Conservation (phyloP, 345 rosid genomes). For the Eucalyptus brandiana region DNA sequence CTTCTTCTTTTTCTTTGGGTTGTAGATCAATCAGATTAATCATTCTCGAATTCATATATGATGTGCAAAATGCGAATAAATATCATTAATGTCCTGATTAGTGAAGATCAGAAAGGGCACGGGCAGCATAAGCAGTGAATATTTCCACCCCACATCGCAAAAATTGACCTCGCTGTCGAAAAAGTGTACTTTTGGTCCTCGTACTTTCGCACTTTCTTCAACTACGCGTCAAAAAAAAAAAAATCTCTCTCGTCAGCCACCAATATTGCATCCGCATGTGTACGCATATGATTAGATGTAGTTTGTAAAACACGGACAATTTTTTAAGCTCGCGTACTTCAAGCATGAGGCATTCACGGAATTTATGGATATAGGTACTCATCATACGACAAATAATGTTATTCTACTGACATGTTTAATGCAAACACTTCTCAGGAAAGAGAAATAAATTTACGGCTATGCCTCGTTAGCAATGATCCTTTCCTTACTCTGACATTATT, state of each 20-base stretch:
- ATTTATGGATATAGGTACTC: background rate
- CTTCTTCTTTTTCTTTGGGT: background rate
- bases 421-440: background rate
- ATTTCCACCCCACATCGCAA: background rate
- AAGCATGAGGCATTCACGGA: background rate
- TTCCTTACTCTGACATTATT: background rate
- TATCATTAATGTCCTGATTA: background rate
- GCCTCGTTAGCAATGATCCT: background rate
- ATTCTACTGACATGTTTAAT: background rate
- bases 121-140: background rate
- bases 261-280: no score
- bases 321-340: no score
- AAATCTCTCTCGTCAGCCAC: no score
- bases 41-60: background rate
- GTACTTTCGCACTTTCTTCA: no score
- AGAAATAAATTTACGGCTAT: background rate
- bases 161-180: no score
- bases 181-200: no score
- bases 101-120: background rate
- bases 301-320: no score
- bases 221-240: no score
- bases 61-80: background rate
- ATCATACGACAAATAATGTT: background rate
- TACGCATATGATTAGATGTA: no score
- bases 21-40: background rate